Percentiles rank a stretch among this genome's conserved stretches.
These are phyloP conservation scores for Neurospora sp. DNA, from an alignment of 495 filamentous ascomycete genomes.

Conservation along the genomic window DNA sequence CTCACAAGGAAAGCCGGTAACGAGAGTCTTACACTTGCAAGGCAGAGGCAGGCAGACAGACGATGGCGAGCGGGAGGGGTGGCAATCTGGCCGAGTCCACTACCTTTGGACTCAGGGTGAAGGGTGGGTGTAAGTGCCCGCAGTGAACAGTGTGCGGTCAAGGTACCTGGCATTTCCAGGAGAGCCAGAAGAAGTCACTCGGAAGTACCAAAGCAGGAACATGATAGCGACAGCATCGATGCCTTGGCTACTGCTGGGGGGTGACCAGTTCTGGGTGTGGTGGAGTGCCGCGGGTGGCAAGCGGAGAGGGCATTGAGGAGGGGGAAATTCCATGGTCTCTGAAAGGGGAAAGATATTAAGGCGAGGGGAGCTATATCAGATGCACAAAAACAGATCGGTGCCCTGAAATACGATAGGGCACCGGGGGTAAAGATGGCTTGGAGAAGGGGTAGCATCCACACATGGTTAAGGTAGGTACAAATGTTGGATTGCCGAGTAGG, in stretches of 20 bases:
- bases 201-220: conserved; percentile 12
- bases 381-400: conserved; percentile 28
- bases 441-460: conserved; percentile 2
- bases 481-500: conserved; percentile 18
- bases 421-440: conserved; percentile 15
- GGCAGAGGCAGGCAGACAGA: conserved; percentile 5
- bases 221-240: conserved; percentile 8
- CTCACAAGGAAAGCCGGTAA: conserved; percentile 8
- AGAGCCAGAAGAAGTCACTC: conserved; percentile 9
- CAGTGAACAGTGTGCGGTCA: conserved; percentile 6
- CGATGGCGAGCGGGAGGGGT: background rate
- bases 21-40: background rate
- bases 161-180: conserved; percentile 7
- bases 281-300: conserved; percentile 16
- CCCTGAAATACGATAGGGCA: conserved; percentile 35
- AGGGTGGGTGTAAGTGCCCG: conserved; percentile 10
- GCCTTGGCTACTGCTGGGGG: background rate
- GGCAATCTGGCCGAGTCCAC: background rate
- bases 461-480: conserved; percentile 14
- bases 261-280: conserved; percentile 2
- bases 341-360: conserved; percentile 29
- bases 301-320: conserved; percentile 13
- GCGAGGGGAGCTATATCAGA: conserved; percentile 36
- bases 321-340: conserved; percentile 15
- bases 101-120: background rate